Evolutionary conservation across 2,329 filamentous ascomycete species (phyloP), one percentile per base, ranked within the genome.

Genomic region (Epichloe sylvatica): DNA sequence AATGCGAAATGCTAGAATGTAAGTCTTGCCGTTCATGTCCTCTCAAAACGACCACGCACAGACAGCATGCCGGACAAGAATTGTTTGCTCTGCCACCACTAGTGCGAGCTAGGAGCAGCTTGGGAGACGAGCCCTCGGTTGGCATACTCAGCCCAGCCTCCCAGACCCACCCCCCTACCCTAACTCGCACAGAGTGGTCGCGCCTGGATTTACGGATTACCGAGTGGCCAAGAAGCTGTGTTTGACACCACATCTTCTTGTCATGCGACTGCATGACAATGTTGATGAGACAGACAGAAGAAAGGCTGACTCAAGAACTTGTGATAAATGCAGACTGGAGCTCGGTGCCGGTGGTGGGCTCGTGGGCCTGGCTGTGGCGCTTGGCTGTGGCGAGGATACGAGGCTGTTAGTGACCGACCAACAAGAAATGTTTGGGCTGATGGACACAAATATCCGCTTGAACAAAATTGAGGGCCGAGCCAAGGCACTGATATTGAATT

Each of bases 321-420:
- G 23, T 47, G 50, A 47, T 43, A 51, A 41, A 47, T 51, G 53
- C 60, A 94, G 88, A 70, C 72, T 97, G 60, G 92, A 97, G 68
- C 75, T 98, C 40, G 92, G 92, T 50, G 88, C 91, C 52, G 92
- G 92, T 51, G 88, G 90, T 50, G 92, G 92, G 19, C 76, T 97
- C 46, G 88, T 94, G 46, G 90, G 80, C 46, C 70, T 84, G 52
- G 78, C 75, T 12, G 72, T 82, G 34, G 78, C 78, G 33, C 67
- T 72, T 34, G 77, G 74, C 44, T 80, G 75, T 64, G 63, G 70
- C 48, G 65, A 80, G 47, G 70, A 58, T 49, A 61, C 40, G 72
- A 76, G n/a, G 65, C 50, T 96, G 52, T 76, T 83, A 60, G 79
- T 97, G 61, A 96, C 91, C 3, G 92, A 98, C 68, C 89, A 94